Conservation (phyloP, 2,329 filamentous ascomycete species). For the Anisogramma anomala region DNA sequence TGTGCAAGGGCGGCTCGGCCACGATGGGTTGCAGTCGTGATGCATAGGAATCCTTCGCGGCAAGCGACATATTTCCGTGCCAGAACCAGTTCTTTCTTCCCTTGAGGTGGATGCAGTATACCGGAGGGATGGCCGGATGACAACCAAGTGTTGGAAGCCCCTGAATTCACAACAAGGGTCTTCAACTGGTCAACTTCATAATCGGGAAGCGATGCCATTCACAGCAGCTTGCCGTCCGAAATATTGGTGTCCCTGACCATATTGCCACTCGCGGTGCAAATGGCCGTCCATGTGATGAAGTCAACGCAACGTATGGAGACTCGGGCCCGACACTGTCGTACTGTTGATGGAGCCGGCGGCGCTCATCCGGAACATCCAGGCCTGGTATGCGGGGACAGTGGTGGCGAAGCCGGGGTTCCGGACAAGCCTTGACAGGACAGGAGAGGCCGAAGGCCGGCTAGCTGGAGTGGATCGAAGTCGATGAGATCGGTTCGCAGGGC, state of each 20-base stretch:
- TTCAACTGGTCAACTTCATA: not conserved
- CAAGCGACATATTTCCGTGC: no score
- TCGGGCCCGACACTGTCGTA: constrained; percentile 9
- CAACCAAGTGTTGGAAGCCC: constrained; percentile 3
- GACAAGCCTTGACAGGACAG: not conserved
- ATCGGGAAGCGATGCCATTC: constrained; percentile 10
- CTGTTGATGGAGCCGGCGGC: constrained; percentile 2
- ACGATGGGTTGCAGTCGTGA: constrained; percentile 5
- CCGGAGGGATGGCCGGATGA: constrained; percentile 4
- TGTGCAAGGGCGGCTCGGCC: constrained; percentile 9
- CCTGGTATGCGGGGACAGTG: not conserved
- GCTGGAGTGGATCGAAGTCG: constrained; percentile 9
- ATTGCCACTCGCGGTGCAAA: constrained; percentile 2
- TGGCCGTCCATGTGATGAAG: not conserved
- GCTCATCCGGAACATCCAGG: constrained; percentile 4
- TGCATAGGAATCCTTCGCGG: constrained; percentile 2
- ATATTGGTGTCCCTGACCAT: constrained; percentile 8
- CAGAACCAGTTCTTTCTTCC: not conserved
- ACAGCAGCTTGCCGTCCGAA: constrained; percentile 10
- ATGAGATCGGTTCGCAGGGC: not conserved
- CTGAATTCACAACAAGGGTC: constrained; percentile 6
- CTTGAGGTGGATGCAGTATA: not conserved
- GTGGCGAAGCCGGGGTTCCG: not conserved
- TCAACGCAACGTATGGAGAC: constrained; percentile 10
- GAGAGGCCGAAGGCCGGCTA: not conserved